A percentile compares a stretch with the other conserved stretches of the same genome.
Conservation (phyloP, 106 monocot genomes). For the Iris macrosiphon region DNA sequence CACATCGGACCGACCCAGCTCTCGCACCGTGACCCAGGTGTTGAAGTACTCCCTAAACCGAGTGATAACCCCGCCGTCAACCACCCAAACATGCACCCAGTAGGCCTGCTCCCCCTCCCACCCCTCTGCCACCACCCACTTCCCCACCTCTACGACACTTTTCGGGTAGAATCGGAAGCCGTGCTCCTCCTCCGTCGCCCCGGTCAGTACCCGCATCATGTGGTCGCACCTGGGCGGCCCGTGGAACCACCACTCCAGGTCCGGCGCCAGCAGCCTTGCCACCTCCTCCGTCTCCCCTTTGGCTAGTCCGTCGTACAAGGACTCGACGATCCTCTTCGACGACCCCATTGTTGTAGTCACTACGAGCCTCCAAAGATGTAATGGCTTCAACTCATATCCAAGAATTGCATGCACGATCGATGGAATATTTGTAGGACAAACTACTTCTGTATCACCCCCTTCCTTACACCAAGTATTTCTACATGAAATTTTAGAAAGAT, state of each 20-base stretch:
- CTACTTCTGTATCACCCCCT: too few species aligned
- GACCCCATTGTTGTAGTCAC: too few species aligned
- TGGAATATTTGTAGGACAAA: too few species aligned
- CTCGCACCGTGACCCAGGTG: conserved; percentile 29
- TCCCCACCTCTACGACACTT: conserved; percentile 21
- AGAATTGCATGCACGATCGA: too few species aligned
- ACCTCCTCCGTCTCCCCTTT: conserved; percentile 15
- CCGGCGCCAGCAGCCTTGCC: conserved; percentile 16
- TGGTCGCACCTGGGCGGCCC: conserved; percentile 39
- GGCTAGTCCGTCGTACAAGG: conserved; percentile 26
- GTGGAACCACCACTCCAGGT: conserved; percentile 58
- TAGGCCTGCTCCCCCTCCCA: conserved; percentile 36
- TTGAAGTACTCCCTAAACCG: conserved; percentile 46
- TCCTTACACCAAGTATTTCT: too few species aligned
- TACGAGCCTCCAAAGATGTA: too few species aligned
- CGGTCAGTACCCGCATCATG: conserved; percentile 40
- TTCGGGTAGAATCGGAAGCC: conserved; percentile 26
- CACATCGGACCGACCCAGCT: conserved; percentile 3
- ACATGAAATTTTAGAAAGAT: too few species aligned
- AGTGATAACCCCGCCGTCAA: conserved; percentile 32
- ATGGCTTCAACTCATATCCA: too few species aligned
- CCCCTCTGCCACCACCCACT: conserved; percentile 43
- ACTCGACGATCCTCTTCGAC: conserved; percentile 21
- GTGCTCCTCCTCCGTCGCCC: neutral
- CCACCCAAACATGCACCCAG: conserved; percentile 47